These are phyloP conservation scores for Hymenoscyphus albidus DNA, from an alignment of 2,329 filamentous ascomycete genomes.

Conservation along the genomic window DNA sequence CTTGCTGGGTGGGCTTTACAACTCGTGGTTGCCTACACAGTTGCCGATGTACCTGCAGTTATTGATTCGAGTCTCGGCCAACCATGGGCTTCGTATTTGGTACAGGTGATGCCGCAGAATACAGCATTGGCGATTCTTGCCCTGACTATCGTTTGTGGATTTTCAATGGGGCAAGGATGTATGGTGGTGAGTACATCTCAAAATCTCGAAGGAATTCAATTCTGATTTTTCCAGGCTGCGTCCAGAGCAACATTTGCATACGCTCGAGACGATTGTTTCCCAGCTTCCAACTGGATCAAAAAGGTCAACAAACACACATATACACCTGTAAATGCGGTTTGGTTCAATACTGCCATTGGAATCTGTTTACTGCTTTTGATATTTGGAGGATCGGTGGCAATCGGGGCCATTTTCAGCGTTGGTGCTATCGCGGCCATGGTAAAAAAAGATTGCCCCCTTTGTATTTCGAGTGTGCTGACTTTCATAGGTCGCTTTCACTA, in stretches of 20 bases:
- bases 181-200: conserved; percentile 46
- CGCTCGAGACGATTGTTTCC: conserved; percentile 64
- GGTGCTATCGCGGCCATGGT: conserved; percentile 63
- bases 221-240: conserved; percentile 30
- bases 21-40: conserved; percentile 66
- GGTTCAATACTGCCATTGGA: conserved; percentile 58
- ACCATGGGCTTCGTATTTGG: conserved; percentile 65
- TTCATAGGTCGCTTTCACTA: conserved; percentile 43
- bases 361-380: conserved; percentile 57
- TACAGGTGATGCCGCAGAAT: conserved; percentile 58
- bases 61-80: conserved; percentile 61
- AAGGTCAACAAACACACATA: conserved; percentile 53
- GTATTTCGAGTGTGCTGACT: not conserved
- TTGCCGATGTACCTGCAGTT: conserved; percentile 54
- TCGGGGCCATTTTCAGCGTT: conserved; percentile 64
- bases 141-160: conserved; percentile 62
- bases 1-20: conserved; percentile 70
- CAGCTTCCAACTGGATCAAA: conserved; percentile 55
- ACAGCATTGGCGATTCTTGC: conserved; percentile 55
- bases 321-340: conserved; percentile 65
- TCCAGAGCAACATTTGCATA: conserved; percentile 68
- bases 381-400: conserved; percentile 55
- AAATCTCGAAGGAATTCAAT: not conserved
- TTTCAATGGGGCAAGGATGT: conserved; percentile 67
- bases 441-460: not conserved